These are phyloP conservation scores for Candida sanyiensis DNA, from an alignment of 805 yeast species.

Conservation along the genomic window DNA sequence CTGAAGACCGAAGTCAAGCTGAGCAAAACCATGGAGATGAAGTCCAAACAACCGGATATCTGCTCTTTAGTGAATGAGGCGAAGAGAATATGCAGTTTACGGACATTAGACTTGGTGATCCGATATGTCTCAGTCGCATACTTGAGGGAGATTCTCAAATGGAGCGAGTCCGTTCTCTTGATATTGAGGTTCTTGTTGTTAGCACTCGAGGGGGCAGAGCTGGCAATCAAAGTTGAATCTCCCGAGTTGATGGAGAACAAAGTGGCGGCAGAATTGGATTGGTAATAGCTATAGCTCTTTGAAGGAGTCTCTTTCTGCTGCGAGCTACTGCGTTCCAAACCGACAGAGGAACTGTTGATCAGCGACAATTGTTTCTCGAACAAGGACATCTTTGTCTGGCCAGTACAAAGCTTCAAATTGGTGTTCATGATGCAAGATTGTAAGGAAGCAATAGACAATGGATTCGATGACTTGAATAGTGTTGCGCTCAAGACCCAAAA, in stretches of 20 bases:
- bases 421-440: conserved; percentile 1
- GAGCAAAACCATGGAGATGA: conserved; percentile 8
- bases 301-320: not conserved
- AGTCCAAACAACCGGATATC: conserved; percentile 4
- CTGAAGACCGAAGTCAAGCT: conserved; percentile 14
- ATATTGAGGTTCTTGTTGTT: not conserved
- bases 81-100: not conserved
- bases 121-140: not conserved
- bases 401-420: conserved; percentile 12
- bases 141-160: conserved; percentile 9
- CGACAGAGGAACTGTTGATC: conserved; percentile 11
- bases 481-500: not conserved
- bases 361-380: conserved; percentile 20
- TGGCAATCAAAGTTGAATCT: conserved; percentile 11
- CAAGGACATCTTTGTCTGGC: conserved; percentile 16
- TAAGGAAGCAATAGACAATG: conserved; percentile 1
- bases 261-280: conserved; percentile 1
- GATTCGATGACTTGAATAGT: not conserved
- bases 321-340: not conserved
- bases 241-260: conserved; percentile 5
- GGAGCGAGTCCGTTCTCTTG: conserved; percentile 7
- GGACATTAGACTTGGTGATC: conserved; percentile 1
- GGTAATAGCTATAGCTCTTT: not conserved
- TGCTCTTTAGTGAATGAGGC: conserved; percentile 5
- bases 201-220: conserved; percentile 1